Base-by-base conservation (phyloP, 768 basidiomycete genomes). In the Kwoniella sp. region DNA sequence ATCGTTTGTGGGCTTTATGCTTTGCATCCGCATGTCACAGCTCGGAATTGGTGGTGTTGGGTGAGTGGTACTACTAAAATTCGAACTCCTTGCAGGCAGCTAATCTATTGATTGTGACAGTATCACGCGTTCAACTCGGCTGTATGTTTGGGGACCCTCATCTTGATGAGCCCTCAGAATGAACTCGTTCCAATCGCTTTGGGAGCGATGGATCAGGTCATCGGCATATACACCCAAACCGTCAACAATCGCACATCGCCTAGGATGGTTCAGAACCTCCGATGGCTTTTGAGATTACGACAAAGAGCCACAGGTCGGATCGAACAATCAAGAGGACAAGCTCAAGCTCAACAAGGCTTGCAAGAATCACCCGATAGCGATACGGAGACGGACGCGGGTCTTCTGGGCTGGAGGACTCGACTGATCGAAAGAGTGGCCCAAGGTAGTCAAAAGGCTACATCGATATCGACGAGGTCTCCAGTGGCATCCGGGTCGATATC, bases 41-140 rank as follows among this genome's bases (percentile, higher is more conserved):
- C 64, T 30, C 54, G 70, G 4, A 68, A 71, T 54, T 71, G 68
- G 67, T 66, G 58, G 55, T 54, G 26, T 26, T 71, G 67, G 69
- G 67, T 71, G 52, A 58, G 68, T 63, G 22, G 5, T n/a, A n/a
- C n/a, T n/a, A n/a, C n/a, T n/a, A n/a, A n/a, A n/a, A n/a, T n/a
- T n/a, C n/a, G n/a, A n/a, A 17, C 2, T 5, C 27, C 10, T n/a
- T n/a, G n/a, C n/a, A n/a, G n/a, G n/a, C n/a, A n/a, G n/a, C n/a
- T n/a, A n/a, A n/a, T n/a, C n/a, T n/a, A n/a, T n/a, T n/a, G n/a
- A n/a, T n/a, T n/a, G n/a, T n/a, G n/a, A 54, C 55, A 71, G 70
- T 72, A 72, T 26, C 70, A 72, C 60, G 55, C 60, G 2, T 72
- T 72, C 68, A 72, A 64, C 37, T 64, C 70, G 8, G 70, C 70